These are phyloP conservation scores for Raphidocelis subcapitata DNA, from an alignment of 139 green algal genomes.

Conservation along the genomic window DNA sequence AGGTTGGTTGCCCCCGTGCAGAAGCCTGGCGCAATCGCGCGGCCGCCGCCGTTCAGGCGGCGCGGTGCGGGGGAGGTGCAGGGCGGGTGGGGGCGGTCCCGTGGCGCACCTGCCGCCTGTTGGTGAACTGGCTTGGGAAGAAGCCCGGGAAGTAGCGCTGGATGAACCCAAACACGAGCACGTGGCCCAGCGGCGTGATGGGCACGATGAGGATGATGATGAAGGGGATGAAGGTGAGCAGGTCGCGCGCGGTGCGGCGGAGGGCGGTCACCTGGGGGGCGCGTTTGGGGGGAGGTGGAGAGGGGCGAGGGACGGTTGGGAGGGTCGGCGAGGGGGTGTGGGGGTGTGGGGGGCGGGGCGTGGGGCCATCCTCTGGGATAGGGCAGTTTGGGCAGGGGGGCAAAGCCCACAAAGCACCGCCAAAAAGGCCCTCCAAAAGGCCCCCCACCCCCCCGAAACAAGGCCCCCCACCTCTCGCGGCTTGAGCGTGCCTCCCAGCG, in stretches of 20 bases:
- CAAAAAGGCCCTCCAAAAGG: too few relatives aligned
- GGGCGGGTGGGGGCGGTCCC: too few relatives aligned
- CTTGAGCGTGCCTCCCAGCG: conserved; percentile 43
- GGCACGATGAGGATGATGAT: conserved; percentile 97
- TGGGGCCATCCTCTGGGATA: too few relatives aligned
- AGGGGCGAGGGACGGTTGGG: not conserved
- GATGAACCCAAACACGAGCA: conserved; percentile 96
- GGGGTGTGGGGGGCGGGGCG: not conserved
- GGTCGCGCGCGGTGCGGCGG: conserved; percentile 86
- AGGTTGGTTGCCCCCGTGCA: too few relatives aligned
- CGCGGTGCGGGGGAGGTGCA: not conserved
- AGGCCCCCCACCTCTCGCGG: conserved; percentile 25
- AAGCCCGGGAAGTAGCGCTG: conserved; percentile 97
- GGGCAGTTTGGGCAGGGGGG: not conserved
- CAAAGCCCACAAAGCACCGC: too few relatives aligned
- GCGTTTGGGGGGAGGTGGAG: not conserved
- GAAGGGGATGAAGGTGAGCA: conserved; percentile 96
- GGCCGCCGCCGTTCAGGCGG: not conserved
- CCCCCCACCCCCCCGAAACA: too few relatives aligned
- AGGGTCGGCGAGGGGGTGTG: not conserved
- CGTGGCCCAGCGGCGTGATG: conserved; percentile 95
- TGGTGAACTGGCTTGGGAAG: conserved; percentile 96
- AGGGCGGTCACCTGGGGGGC: conserved; percentile 89
- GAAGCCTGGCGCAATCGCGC: too few relatives aligned
- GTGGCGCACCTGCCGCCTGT: conserved; percentile 80